Base-by-base conservation (phyloP, 2,329 filamentous ascomycete genomes). In the Fusarium nisikadoi region DNA sequence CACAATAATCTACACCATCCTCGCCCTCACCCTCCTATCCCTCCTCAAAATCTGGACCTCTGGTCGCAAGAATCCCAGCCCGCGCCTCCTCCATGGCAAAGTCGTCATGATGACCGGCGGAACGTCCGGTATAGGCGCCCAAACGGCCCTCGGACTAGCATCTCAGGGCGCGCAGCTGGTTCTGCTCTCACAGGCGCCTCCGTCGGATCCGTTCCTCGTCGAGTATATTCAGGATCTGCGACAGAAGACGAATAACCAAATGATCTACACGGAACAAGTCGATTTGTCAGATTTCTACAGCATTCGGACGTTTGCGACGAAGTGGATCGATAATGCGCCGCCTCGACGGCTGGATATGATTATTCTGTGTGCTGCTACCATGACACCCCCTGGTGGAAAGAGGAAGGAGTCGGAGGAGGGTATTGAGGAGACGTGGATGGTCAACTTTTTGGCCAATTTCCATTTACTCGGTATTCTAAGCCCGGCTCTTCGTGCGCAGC, bases 371-470 rank as follows among this genome's bases (percentile, higher is more conserved):
- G 96, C 92, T 14, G 93, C 93, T 47, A 92, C 92, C 1, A 84
- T 94, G 73, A 93, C 92, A 8, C 91, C 94, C 5, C 88, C 88
- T 16, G 93, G 91, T 3, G 86, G 87, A 9, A 83, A 85, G 71
- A 85, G 88, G 33, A 84, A 81, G 3, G 84, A 88, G 72, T 97
- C 94, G 0, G 83, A 86, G 10, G 94, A 98, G 78, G 94, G 94
- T 2, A 84, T 98, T 19, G 95, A 98, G 79, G 88, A 92, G 73
- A 95, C 93, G 68, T 98, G 95, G 95, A 94, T 94, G 83, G 86
- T 98, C 76, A 99, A 99, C 80, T 99, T 94, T 81, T 87, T 99
- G 42, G 92, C 94, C 71, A 98, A 98, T 81, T 98, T 98, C 83
- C 97, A 99, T 79, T 87, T 99, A 7, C 87, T 99, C 47, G 93